A percentile compares a stretch with the other conserved stretches of the same genome.
These are phyloP conservation scores for Warburgia ugandensis DNA, from an alignment of 164 flowering plant species.

Conservation along the genomic window DNA sequence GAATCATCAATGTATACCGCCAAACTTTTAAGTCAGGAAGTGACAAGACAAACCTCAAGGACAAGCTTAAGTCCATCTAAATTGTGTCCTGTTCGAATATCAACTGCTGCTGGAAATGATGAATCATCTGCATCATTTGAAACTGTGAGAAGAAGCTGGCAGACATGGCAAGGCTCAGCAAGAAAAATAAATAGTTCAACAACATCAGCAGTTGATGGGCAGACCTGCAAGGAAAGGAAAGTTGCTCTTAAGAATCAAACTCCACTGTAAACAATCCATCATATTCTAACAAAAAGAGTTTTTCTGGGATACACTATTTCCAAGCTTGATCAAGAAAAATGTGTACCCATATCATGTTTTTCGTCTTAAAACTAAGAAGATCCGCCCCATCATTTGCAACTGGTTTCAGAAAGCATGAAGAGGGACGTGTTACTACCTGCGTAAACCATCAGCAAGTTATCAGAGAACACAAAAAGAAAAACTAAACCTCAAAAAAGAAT, in stretches of 20 bases:
- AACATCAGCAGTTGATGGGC: constrained; percentile 81
- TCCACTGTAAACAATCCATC: background rate
- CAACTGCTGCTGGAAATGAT: constrained; percentile 80
- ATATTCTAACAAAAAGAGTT: constrained; percentile 17
- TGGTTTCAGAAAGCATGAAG: constrained; percentile 74
- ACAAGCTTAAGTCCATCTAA: constrained; percentile 84
- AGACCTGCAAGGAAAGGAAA: constrained; percentile 47
- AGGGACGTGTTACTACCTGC: constrained; percentile 63
- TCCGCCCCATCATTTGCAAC: constrained; percentile 40
- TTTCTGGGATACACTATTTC: background rate
- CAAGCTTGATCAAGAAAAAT: background rate
- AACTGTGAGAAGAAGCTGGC: constrained; percentile 92
- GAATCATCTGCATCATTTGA: constrained; percentile 95
- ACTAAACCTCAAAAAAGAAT: background rate
- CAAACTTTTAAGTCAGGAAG: background rate
- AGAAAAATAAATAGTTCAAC: constrained; percentile 86
- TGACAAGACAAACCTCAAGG: constrained; percentile 66
- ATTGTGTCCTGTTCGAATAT: constrained; percentile 76
- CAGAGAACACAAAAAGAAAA: constrained; percentile 2
- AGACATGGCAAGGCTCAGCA: constrained; percentile 93
- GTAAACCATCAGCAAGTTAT: constrained; percentile 2
- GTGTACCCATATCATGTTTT: constrained; percentile 74
- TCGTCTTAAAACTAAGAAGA: constrained; percentile 73
- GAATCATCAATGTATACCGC: background rate
- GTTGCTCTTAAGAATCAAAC: constrained; percentile 4